Conservation (phyloP, 495 filamentous ascomycete species). For the Tuber brumale region DNA sequence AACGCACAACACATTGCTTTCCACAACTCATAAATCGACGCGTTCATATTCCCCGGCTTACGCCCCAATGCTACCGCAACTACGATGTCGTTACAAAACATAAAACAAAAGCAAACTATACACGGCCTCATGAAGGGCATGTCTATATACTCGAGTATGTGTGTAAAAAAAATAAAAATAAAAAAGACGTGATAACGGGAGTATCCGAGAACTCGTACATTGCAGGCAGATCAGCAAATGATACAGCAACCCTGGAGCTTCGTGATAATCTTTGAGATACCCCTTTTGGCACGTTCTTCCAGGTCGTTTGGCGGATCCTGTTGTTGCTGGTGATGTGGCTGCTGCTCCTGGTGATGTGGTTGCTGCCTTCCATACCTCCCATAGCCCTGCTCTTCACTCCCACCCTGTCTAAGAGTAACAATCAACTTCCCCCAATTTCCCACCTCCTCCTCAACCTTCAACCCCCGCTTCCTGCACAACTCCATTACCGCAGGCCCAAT, state of each 20-base stretch:
- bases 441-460: conserved; percentile 74
- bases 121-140: not conserved
- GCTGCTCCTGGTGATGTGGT: conserved; percentile 25
- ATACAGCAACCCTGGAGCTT: conserved; percentile 34
- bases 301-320: conserved; percentile 20
- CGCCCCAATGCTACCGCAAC: not conserved
- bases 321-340: conserved; percentile 27
- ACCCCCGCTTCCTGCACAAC: conserved; percentile 70
- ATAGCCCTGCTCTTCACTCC: not conserved
- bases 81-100: not conserved
- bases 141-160: not conserved
- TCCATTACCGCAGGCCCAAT: conserved; percentile 86
- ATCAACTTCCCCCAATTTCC: conserved; percentile 68
- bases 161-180: not conserved
- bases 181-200: not conserved
- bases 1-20: not conserved
- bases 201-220: not conserved
- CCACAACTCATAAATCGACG: not conserved
- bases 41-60: not conserved
- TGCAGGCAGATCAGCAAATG: conserved; percentile 2
- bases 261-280: conserved; percentile 23
- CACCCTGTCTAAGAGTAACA: conserved; percentile 11
- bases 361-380: conserved; percentile 17
- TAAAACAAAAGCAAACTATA: not conserved
- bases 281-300: conserved; percentile 17